These are phyloP conservation scores for Plicaturopsis crispa DNA, from an alignment of 768 basidiomycete genomes.

Conservation along the genomic window DNA sequence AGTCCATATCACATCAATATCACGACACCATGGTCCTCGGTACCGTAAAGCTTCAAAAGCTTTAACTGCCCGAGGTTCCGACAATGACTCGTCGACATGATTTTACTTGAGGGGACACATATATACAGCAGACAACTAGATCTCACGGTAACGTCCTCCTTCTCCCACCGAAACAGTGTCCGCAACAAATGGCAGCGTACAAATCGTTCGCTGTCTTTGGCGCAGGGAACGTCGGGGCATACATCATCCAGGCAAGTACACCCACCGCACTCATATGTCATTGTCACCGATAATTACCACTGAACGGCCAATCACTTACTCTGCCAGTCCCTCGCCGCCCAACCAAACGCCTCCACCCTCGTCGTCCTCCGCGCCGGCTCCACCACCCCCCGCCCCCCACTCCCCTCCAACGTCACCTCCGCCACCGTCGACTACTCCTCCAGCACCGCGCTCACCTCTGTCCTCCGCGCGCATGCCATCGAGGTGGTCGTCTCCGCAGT, in stretches of 20 bases:
- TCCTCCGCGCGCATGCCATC: conserved; percentile 22
- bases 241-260: conserved; percentile 22
- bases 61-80: too few species aligned
- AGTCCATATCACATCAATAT: too few species aligned
- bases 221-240: conserved; percentile 25
- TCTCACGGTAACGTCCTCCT: too few species aligned
- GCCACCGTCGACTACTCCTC: conserved; percentile 20
- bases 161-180: too few species aligned
- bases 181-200: too few species aligned
- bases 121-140: too few species aligned
- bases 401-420: conserved; percentile 14
- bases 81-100: too few species aligned
- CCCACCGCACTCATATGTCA: background rate
- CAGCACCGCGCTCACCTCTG: conserved; percentile 14
- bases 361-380: conserved; percentile 7
- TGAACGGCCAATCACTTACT: background rate
- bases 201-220: conserved; percentile 28
- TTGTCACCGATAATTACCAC: too few species aligned
- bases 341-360: background rate
- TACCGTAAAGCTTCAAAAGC: too few species aligned
- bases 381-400: background rate
- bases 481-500: conserved; percentile 27
- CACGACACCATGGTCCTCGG: too few species aligned
- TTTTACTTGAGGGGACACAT: too few species aligned
- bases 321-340: background rate